phyloP scores from a whole-genome alignment of 306 rosid species.

The Echinosophora koreensis region DNA sequence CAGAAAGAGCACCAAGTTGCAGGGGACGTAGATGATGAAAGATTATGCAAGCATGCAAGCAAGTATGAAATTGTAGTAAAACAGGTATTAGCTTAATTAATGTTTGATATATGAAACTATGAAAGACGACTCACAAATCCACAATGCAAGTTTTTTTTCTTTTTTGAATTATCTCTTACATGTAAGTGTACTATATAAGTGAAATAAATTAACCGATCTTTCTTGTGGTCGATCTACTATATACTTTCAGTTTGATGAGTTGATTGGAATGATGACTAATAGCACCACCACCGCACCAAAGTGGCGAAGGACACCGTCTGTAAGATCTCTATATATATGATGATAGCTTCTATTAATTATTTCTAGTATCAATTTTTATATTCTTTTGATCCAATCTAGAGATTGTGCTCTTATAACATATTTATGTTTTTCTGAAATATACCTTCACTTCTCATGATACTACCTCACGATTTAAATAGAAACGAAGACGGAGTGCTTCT shows the following conservation, averaged over 20 bases:
- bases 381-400: neutral
- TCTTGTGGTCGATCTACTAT: neutral
- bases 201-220: neutral
- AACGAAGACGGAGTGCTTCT: neutral
- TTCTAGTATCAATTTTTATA: too few species aligned
- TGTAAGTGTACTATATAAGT: neutral
- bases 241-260: constrained; percentile 43
- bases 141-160: too few species aligned
- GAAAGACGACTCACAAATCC: neutral
- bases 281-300: neutral
- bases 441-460: neutral
- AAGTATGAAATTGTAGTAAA: constrained; percentile 35
- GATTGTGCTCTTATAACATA: constrained; percentile 1
- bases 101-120: neutral
- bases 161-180: too few species aligned
- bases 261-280: neutral
- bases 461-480: neutral
- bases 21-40: constrained; percentile 19
- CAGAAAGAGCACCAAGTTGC: neutral
- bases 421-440: neutral
- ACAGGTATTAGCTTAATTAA: constrained; percentile 22
- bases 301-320: neutral
- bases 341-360: neutral
- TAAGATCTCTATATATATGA: neutral
- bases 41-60: constrained; percentile 24